These are phyloP conservation scores for Ogataea saltuana DNA, from an alignment of 805 yeast species.

Conservation along the genomic window DNA sequence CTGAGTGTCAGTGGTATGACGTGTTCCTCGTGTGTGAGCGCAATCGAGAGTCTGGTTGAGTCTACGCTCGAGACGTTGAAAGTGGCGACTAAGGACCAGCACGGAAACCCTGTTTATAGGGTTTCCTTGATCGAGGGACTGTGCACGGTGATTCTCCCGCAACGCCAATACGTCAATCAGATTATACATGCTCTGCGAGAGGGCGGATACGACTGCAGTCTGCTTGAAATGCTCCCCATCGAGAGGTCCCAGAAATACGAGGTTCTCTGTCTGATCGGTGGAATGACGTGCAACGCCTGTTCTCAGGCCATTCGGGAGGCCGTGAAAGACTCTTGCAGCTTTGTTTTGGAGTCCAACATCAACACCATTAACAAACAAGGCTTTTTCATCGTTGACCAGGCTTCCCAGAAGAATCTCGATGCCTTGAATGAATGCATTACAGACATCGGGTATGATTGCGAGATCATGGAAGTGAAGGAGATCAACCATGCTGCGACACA, in stretches of 20 bases:
- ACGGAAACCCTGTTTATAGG: conserved; percentile 16
- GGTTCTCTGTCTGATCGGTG: conserved; percentile 64
- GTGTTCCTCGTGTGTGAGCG: conserved; percentile 56
- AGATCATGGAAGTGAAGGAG: conserved; percentile 43
- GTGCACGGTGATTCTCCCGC: conserved; percentile 53
- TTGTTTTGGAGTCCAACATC: conserved; percentile 54
- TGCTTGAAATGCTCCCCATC: conserved; percentile 62
- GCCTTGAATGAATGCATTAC: conserved; percentile 53
- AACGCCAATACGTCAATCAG: conserved; percentile 50
- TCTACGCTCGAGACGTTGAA: conserved; percentile 26
- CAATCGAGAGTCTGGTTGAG: conserved; percentile 45
- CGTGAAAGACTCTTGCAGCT: conserved; percentile 46
- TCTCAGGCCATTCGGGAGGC: conserved; percentile 55
- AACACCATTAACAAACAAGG: conserved; percentile 64
- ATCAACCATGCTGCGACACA: conserved; percentile 50
- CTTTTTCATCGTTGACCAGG: conserved; percentile 53
- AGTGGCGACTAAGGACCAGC: conserved; percentile 15
- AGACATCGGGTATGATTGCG: conserved; percentile 67
- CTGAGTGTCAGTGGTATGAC: conserved; percentile 68
- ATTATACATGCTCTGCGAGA: conserved; percentile 51
- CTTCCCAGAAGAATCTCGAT: conserved; percentile 37
- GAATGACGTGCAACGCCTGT: conserved; percentile 74
- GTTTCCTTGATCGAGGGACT: conserved; percentile 47
- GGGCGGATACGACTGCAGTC: conserved; percentile 48
- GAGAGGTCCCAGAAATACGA: conserved; percentile 48